These are phyloP conservation scores for Nidularia pulvinata DNA, from an alignment of 768 basidiomycete genomes.

Conservation along the genomic window DNA sequence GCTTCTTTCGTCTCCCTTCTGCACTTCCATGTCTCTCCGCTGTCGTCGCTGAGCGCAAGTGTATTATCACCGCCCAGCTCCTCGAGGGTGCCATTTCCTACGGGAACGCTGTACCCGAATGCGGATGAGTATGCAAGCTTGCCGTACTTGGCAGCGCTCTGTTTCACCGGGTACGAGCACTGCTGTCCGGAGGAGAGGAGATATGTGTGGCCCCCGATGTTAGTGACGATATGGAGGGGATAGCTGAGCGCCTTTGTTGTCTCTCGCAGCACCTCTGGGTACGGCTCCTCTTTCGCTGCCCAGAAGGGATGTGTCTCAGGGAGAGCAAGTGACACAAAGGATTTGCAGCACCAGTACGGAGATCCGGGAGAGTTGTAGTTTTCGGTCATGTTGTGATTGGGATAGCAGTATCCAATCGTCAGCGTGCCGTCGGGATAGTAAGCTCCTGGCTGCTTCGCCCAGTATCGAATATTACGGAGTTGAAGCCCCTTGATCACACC, in stretches of 20 bases:
- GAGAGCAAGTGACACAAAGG: constrained; percentile 66
- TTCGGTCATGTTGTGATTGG: constrained; percentile 75
- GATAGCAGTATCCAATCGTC: constrained; percentile 71
- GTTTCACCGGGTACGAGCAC: constrained; percentile 78
- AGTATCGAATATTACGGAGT: constrained; percentile 71
- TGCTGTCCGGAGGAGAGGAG: constrained; percentile 78
- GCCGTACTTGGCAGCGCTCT: constrained; percentile 78
- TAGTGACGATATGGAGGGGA: constrained; percentile 68
- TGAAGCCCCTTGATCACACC: constrained; percentile 75
- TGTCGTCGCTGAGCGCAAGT: constrained; percentile 69
- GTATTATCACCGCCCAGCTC: constrained; percentile 73
- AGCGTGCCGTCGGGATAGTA: constrained; percentile 65
- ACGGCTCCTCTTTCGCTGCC: constrained; percentile 64
- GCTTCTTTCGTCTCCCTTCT: constrained; percentile 65
- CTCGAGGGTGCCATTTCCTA: constrained; percentile 65
- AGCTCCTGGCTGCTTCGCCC: constrained; percentile 64
- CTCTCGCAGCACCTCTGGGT: constrained; percentile 46
- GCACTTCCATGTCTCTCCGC: constrained; percentile 73
- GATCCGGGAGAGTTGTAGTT: constrained; percentile 82
- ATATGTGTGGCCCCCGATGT: constrained; percentile 65
- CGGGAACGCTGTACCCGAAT: constrained; percentile 77
- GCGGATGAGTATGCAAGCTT: constrained; percentile 78
- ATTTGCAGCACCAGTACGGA: constrained; percentile 83
- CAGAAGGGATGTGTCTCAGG: constrained; percentile 74
- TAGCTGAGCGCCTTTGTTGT: constrained; percentile 53